Evolutionary conservation across 169 alveolate genomes (phyloP), one percentile per base, ranked within the genome.

Genomic region (Amoebophrya sp.): DNA sequence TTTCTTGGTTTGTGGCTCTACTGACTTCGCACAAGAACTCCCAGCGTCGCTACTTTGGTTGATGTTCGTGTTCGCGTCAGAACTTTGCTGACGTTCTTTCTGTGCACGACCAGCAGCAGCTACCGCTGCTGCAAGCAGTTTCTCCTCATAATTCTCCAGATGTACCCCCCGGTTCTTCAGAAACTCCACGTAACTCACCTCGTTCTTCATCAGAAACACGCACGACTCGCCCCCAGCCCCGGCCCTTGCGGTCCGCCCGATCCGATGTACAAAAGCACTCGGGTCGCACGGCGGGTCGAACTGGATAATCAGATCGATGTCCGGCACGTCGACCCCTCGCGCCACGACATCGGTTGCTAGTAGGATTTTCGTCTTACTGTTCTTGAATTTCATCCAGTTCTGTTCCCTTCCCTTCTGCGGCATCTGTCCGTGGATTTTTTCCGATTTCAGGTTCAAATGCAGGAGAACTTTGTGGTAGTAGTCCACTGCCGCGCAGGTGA

Each of bases 211-310:
- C 33, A 93, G 92, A 0, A 91, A 89, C 0, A 99, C 96, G 0
- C 98, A 95, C n/a, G 99, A 98, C 90, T 96, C 95, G 7, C 99
- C 99, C 32, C 98, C 94, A 91, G 97, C 96, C 25, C 99, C 99
- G 1, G 99, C 99, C 55, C 99, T 95, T 23, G 99, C 99, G 0
- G 99, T 98, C 94, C 99, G 95, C 53, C 99, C 99, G 1, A 98
- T 99, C 93, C 99, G 95, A 92, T 98, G 99, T 23, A 98, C 96
- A 92, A 98, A 98, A 94, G 97, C 98, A 91, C 97, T 97, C 40
- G 98, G 95, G 47, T 97, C 95, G 83, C 93, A 92, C 25, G 99
- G 99, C 53, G 98, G 95, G 95, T 99, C 99, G 93, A 97, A 98
- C 93, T 99, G 98, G 12, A 99, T 94, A 40, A 98, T 99, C 89